phyloP scores from a whole-genome alignment of 2,329 filamentous ascomycete species.

The Colletotrichum sublineola region DNA sequence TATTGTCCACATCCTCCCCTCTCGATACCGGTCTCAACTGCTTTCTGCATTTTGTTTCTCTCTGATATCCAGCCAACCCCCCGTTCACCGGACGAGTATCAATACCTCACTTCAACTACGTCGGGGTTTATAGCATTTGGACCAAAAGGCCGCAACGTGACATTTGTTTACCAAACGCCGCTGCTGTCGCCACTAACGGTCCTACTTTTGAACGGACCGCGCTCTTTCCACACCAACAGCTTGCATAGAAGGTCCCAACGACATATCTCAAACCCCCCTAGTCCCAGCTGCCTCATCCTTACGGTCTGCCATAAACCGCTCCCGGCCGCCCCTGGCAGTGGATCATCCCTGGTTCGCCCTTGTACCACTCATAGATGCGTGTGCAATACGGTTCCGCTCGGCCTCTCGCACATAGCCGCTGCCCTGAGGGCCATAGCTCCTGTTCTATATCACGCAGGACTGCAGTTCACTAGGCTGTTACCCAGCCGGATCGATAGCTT shows the following conservation, averaged over 20 bases:
- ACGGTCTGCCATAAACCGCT: background rate
- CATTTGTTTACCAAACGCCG: background rate
- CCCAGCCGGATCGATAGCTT: background rate
- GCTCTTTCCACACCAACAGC: constrained; percentile 7
- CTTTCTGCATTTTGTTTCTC: background rate
- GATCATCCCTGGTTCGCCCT: background rate
- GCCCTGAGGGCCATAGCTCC: constrained; percentile 2
- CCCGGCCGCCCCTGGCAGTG: background rate
- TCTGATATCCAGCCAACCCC: constrained; percentile 1
- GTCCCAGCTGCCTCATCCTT: background rate
- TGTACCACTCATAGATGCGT: constrained; percentile 4
- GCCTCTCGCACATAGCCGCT: constrained; percentile 4
- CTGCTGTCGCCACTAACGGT: constrained; percentile 12
- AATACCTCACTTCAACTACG: background rate
- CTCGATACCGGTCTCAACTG: constrained; percentile 3
- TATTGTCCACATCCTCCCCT: background rate
- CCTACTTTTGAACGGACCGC: constrained; percentile 15
- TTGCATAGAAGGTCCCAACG: constrained; percentile 7
- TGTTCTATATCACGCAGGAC: background rate
- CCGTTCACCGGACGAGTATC: constrained; percentile 19
- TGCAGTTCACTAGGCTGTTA: background rate
- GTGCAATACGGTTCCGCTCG: constrained; percentile 11
- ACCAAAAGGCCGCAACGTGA: constrained; percentile 13
- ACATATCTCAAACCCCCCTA: background rate
- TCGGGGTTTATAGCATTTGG: constrained; percentile 7